phyloP scores from a whole-genome alignment of 1,284 basidiomycete species.

The Anthracocystis walkeri region DNA sequence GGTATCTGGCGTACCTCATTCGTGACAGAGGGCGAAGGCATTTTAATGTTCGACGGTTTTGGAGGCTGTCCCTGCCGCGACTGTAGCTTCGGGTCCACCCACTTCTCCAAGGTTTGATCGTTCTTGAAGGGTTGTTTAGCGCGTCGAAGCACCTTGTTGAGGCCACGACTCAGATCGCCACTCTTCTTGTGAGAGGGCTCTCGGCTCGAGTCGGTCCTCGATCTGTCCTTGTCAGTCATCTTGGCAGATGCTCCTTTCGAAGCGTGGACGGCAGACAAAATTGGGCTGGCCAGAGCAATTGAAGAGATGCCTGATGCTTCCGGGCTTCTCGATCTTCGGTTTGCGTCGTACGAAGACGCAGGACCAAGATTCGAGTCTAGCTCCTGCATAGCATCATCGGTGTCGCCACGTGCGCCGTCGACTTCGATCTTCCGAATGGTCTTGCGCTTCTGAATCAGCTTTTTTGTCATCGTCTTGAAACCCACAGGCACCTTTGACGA shows the following conservation, averaged over 20 bases:
- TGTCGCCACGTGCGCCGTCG: slow-evolving; percentile 32
- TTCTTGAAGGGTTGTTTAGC: slow-evolving; percentile 30
- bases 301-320: slow-evolving; percentile 9
- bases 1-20: neutral
- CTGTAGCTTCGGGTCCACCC: neutral
- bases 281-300: slow-evolving; percentile 12
- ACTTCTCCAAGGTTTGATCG: neutral
- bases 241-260: neutral
- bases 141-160: slow-evolving; percentile 33
- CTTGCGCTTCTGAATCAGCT: slow-evolving; percentile 70
- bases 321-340: slow-evolving; percentile 6
- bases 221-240: neutral
- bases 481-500: slow-evolving; percentile 70
- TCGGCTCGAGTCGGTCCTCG: neutral
- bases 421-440: slow-evolving; percentile 67
- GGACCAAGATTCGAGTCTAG: neutral
- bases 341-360: neutral
- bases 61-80: neutral
- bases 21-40: slow-evolving; percentile 1
- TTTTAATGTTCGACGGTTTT: slow-evolving; percentile 5
- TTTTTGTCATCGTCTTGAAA: slow-evolving; percentile 71
- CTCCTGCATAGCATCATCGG: neutral
- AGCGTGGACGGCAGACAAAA: slow-evolving; percentile 24
- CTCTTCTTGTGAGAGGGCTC: slow-evolving; percentile 2
- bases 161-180: slow-evolving; percentile 21